Conservation (phyloP, 2,329 filamentous ascomycete species). For the Zymoseptoria brevis region DNA sequence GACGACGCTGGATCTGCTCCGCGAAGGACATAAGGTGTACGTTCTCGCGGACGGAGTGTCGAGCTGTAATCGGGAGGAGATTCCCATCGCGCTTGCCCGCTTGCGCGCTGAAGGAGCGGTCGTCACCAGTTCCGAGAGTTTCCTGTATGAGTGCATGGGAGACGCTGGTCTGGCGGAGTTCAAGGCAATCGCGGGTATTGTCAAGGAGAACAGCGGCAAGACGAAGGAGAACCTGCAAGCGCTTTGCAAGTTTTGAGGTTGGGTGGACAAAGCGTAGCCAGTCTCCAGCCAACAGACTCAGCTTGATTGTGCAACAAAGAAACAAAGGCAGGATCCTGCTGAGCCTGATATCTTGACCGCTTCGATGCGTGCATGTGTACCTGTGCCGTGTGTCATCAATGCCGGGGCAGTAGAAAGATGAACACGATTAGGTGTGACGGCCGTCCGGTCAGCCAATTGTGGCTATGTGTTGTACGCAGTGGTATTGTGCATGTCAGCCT, state of each 20-base stretch:
- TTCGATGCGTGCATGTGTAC: background rate
- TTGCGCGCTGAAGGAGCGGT: slow-evolving; percentile 66
- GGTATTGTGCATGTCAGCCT: background rate
- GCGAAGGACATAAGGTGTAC: slow-evolving; percentile 71
- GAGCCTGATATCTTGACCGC: background rate
- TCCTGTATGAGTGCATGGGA: slow-evolving; percentile 81
- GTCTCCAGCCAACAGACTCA: background rate
- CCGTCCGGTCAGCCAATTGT: background rate
- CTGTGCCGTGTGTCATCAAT: background rate
- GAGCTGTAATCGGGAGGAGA: slow-evolving; percentile 75
- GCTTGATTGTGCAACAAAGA: background rate
- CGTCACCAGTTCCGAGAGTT: slow-evolving; percentile 82
- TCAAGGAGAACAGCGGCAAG: slow-evolving; percentile 66
- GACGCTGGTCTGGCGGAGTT: slow-evolving; percentile 70
- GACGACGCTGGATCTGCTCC: slow-evolving; percentile 74
- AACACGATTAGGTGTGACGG: background rate
- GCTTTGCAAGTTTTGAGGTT: slow-evolving; percentile 52
- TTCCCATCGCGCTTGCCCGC: slow-evolving; percentile 67
- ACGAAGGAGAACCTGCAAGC: slow-evolving; percentile 62
- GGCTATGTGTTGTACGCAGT: background rate
- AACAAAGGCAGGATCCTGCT: background rate
- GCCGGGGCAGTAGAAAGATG: background rate
- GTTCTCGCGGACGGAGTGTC: slow-evolving; percentile 83
- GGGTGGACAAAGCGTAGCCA: background rate
- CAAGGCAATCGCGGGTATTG: slow-evolving; percentile 61